Conservation (phyloP, 2,329 filamentous ascomycete species). For the Albophoma yamanashiensis region DNA sequence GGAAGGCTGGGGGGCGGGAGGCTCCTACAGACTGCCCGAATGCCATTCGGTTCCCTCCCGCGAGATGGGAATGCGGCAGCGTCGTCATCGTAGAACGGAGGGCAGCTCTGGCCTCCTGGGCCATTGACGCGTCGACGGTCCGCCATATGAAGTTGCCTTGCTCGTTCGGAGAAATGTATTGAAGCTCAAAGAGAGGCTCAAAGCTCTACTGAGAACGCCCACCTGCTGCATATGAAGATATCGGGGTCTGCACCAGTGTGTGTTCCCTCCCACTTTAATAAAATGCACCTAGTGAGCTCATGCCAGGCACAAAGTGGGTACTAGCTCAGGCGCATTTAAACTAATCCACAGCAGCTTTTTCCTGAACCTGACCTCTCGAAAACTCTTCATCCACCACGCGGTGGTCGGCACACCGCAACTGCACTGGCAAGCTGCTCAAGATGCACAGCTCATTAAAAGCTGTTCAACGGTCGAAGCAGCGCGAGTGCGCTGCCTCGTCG, state of each 20-base stretch:
- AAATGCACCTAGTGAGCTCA: not conserved
- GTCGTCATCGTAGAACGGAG: constrained; percentile 57
- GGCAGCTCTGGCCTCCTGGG: constrained; percentile 63
- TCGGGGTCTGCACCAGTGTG: not conserved
- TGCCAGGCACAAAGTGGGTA: not conserved
- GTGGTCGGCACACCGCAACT: not conserved
- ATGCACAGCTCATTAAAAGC: not conserved
- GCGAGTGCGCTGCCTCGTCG: not conserved
- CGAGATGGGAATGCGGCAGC: constrained; percentile 39
- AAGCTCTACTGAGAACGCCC: not conserved
- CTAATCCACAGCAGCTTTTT: not conserved
- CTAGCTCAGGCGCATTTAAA: not conserved
- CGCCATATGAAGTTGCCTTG: constrained; percentile 39
- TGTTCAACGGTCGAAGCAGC: not conserved
- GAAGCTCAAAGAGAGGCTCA: not conserved
- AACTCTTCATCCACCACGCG: not conserved
- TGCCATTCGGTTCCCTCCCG: constrained; percentile 45
- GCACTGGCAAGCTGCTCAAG: not conserved
- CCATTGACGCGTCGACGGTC: constrained; percentile 89
- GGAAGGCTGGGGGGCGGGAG: too few relatives aligned
- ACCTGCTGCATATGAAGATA: not conserved
- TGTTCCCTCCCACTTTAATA: not conserved
- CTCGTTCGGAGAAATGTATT: not conserved
- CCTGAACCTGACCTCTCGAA: not conserved
- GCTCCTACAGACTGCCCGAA: constrained; percentile 46